Evolutionary conservation across 495 filamentous ascomycete genomes (phyloP).

Genomic region (Lophiotrema nucula): DNA sequence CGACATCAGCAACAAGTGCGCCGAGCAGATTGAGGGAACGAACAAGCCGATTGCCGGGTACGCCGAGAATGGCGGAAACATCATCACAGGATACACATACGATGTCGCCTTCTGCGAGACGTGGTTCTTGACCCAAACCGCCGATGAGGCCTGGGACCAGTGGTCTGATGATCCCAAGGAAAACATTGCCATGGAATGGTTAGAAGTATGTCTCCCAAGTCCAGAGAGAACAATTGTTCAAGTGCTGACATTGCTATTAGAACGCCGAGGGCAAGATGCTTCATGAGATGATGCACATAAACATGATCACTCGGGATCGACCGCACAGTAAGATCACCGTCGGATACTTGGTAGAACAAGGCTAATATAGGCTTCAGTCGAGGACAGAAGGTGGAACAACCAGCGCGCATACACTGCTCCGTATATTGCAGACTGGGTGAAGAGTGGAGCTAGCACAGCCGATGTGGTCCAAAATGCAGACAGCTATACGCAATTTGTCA

Average conservation of each 20-base stretch:
- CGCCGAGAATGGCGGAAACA: not conserved
- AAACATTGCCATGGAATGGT: not conserved
- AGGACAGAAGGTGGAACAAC: not conserved
- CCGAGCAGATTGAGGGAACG: not conserved
- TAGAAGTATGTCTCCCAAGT: not conserved
- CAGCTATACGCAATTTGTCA: constrained; percentile 5
- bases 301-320: not conserved
- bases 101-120: not conserved
- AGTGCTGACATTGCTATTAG: not conserved
- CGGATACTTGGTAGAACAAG: too few species aligned
- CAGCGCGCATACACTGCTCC: not conserved
- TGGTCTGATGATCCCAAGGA: not conserved
- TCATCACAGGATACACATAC: not conserved
- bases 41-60: constrained; percentile 3
- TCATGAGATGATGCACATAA: constrained; percentile 8
- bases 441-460: not conserved
- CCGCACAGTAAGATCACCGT: not conserved
- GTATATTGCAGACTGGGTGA: not conserved
- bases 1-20: not conserved
- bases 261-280: constrained; percentile 2
- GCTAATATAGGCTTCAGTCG: not conserved
- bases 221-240: too few species aligned
- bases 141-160: not conserved
- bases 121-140: not conserved
- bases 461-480: constrained; percentile 5